Evolutionary conservation across 352 stramenopile genomes (phyloP).

Genomic region (Aphanomyces astaci): DNA sequence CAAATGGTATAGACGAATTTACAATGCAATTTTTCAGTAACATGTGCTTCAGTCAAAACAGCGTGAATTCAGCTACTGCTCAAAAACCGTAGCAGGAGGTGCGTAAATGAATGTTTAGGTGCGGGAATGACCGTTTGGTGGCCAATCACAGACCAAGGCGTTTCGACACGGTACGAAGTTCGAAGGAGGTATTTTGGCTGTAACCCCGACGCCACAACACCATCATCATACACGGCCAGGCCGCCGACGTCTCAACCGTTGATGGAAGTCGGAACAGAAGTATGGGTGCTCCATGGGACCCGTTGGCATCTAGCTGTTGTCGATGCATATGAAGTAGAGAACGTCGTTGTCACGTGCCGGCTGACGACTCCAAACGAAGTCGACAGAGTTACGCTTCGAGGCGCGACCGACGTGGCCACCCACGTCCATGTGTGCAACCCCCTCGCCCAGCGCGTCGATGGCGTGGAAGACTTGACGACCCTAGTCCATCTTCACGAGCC

Average conservation of each 20-base stretch:
- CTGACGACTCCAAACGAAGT: conserved; percentile 35
- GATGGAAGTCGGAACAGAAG: conserved; percentile 65
- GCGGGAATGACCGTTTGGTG: neutral
- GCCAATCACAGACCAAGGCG: neutral
- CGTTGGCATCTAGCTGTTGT: conserved; percentile 74
- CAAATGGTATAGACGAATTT: too few relatives aligned
- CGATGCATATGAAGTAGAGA: conserved; percentile 30
- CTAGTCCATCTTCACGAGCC: conserved; percentile 22
- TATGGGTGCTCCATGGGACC: conserved; percentile 66
- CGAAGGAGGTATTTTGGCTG: neutral
- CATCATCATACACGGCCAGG: neutral
- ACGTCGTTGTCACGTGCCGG: conserved; percentile 42
- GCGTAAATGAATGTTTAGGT: neutral
- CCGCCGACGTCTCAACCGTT: neutral
- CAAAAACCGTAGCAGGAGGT: too few relatives aligned
- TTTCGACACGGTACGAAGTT: neutral
- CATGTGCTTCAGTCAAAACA: too few relatives aligned
- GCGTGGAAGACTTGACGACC: conserved; percentile 61
- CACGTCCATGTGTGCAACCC: conserved; percentile 38
- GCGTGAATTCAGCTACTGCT: too few relatives aligned
- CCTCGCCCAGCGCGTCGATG: conserved; percentile 32
- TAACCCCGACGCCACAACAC: neutral
- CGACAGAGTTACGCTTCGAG: neutral
- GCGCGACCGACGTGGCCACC: conserved; percentile 10
- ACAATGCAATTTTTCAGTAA: too few relatives aligned